These are phyloP conservation scores for Aspergillus saccharolyticus DNA, from an alignment of 495 filamentous ascomycete genomes.

Conservation along the genomic window DNA sequence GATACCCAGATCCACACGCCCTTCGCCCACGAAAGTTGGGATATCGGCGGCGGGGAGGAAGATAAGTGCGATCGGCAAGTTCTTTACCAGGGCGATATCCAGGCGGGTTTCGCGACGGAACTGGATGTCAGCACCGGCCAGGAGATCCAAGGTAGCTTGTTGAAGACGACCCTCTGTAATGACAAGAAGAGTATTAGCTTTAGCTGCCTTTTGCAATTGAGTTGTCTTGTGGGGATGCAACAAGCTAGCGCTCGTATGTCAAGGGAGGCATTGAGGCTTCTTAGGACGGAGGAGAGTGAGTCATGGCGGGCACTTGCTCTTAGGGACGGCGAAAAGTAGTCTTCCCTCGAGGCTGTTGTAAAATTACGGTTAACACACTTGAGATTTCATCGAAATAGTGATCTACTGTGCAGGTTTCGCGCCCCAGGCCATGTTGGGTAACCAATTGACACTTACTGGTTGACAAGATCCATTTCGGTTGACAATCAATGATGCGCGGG, in stretches of 20 bases:
- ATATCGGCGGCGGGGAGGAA: slow-evolving; percentile 98
- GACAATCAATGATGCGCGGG: slow-evolving; percentile 25
- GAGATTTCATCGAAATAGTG: neutral
- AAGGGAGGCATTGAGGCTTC: slow-evolving; percentile 1
- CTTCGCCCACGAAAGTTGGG: slow-evolving; percentile 93
- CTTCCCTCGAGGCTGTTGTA: slow-evolving; percentile 67
- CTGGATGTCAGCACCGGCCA: slow-evolving; percentile 90
- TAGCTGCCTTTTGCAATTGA: slow-evolving; percentile 1
- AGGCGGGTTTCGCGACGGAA: slow-evolving; percentile 89
- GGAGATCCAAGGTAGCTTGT: slow-evolving; percentile 77
- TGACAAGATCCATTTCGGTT: slow-evolving; percentile 71
- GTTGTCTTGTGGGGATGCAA: slow-evolving; percentile 3
- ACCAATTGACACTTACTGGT: slow-evolving; percentile 58
- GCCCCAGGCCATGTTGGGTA: neutral
- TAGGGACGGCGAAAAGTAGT: slow-evolving; percentile 92
- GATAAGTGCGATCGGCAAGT: slow-evolving; percentile 88
- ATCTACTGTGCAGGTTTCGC: neutral
- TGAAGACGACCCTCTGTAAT: slow-evolving; percentile 85
- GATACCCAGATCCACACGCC: slow-evolving; percentile 88
- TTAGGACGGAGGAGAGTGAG: slow-evolving; percentile 10
- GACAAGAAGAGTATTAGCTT: neutral
- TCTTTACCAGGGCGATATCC: slow-evolving; percentile 94
- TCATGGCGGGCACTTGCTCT: slow-evolving; percentile 61
- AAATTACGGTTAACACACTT: slow-evolving; percentile 3
- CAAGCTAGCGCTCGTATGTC: slow-evolving; percentile 6